A percentile compares a stretch with the other conserved stretches of the same genome.
phyloP scores from a whole-genome alignment of 139 green algal genomes.

The Yamagishiella unicocca region DNA sequence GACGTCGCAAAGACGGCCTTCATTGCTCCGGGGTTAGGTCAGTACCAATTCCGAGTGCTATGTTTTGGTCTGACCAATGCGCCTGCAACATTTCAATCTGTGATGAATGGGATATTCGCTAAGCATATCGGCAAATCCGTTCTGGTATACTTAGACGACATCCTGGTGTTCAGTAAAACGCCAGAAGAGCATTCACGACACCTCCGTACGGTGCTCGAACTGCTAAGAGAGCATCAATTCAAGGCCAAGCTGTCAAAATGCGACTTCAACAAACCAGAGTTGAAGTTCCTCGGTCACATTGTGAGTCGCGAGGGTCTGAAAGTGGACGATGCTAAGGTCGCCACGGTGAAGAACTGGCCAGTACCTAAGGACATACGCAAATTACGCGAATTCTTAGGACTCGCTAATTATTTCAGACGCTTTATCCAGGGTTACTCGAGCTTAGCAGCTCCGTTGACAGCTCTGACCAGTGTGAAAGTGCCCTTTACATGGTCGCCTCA shows the following conservation, averaged over 20 bases:
- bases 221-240: slow-evolving; percentile 47
- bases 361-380: slow-evolving; percentile 45
- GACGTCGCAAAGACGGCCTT: slow-evolving; percentile 61
- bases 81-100: slow-evolving; percentile 61
- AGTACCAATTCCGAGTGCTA: slow-evolving; percentile 62
- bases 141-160: slow-evolving; percentile 80
- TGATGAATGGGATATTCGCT: slow-evolving; percentile 62
- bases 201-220: slow-evolving; percentile 60
- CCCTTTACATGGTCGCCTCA: not conserved
- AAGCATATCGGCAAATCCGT: slow-evolving; percentile 59
- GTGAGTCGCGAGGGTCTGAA: slow-evolving; percentile 50
- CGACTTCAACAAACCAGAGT: slow-evolving; percentile 60
- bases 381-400: slow-evolving; percentile 66
- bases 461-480: slow-evolving; percentile 49
- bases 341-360: slow-evolving; percentile 55
- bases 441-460: slow-evolving; percentile 57
- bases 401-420: slow-evolving; percentile 72
- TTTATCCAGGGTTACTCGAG: no score
- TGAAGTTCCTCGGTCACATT: slow-evolving; percentile 54
- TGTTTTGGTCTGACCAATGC: slow-evolving; percentile 71
- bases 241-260: slow-evolving; percentile 66
- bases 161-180: no score
- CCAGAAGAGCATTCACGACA: slow-evolving; percentile 70
- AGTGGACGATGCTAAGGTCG: slow-evolving; percentile 54
- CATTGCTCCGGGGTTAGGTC: slow-evolving; percentile 50